Conservation (phyloP, 2,329 filamentous ascomycete genomes). For the Xylariaceae sp. region DNA sequence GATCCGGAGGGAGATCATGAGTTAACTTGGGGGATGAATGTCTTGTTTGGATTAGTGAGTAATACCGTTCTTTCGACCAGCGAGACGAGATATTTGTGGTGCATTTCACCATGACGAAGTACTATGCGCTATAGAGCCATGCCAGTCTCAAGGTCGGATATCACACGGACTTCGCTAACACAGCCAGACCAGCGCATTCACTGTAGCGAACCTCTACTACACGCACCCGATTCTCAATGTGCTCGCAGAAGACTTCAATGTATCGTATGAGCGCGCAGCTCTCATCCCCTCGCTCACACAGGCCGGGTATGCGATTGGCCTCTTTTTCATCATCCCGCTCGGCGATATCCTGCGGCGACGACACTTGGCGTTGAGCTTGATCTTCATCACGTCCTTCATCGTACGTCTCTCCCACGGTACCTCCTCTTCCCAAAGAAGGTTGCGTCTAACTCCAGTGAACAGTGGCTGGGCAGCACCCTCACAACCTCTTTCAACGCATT, state of each 20-base stretch:
- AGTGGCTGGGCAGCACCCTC: conserved; percentile 68
- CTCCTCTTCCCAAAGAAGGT: neutral
- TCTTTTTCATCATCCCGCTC: conserved; percentile 71
- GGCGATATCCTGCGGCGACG: conserved; percentile 67
- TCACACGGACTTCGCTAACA: neutral
- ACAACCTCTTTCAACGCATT: conserved; percentile 64
- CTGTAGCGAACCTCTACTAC: conserved; percentile 79
- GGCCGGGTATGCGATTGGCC: conserved; percentile 70
- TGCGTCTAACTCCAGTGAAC: neutral
- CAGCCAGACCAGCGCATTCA: conserved; percentile 54
- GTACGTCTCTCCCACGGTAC: conserved; percentile 38
- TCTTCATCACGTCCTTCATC: conserved; percentile 64
- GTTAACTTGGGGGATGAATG: conserved; percentile 26
- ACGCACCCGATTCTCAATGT: conserved; percentile 76
- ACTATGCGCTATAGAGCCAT: too few species aligned
- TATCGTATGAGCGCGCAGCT: conserved; percentile 64
- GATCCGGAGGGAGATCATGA: conserved; percentile 22
- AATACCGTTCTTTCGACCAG: neutral
- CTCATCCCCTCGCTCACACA: conserved; percentile 72
- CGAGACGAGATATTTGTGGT: too few species aligned
- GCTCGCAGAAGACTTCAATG: conserved; percentile 65
- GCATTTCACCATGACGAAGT: too few species aligned
- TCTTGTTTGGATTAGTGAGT: conserved; percentile 33
- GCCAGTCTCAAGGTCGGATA: too few species aligned
- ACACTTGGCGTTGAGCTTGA: conserved; percentile 64